Percentiles rank a stretch among this genome's conserved stretches.
These are phyloP conservation scores for Cajanus cajan DNA, from an alignment of 306 rosid genomes.

Conservation along the genomic window DNA sequence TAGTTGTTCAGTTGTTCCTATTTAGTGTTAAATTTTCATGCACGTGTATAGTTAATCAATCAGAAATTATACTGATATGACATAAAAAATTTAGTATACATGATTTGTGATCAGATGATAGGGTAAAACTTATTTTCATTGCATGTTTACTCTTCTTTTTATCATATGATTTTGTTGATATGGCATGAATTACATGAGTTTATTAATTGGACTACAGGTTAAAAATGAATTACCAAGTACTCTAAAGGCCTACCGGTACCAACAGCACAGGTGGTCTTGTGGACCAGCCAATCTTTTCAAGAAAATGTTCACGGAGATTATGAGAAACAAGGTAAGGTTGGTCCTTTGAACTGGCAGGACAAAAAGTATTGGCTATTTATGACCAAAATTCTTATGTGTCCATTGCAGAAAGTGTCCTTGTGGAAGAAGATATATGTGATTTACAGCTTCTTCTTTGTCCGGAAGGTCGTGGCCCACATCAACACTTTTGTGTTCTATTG, in stretches of 20 bases:
- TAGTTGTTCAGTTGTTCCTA: background rate
- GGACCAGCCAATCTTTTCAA: constrained; percentile 94
- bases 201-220: constrained; percentile 45
- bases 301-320: constrained; percentile 70
- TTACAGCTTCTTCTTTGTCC: constrained; percentile 89
- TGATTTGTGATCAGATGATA: too few species aligned
- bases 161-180: background rate
- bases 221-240: constrained; percentile 93
- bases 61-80: too few species aligned
- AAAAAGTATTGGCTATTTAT: background rate
- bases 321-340: constrained; percentile 62
- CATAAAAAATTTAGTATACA: too few species aligned
- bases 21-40: too few species aligned
- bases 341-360: background rate
- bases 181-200: background rate
- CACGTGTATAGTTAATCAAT: too few species aligned
- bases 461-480: constrained; percentile 80
- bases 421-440: constrained; percentile 80
- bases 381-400: background rate
- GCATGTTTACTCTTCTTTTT: background rate
- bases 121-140: too few species aligned
- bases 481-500: constrained; percentile 75
- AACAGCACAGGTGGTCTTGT: constrained; percentile 93
- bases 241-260: constrained; percentile 82
- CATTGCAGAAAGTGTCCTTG: constrained; percentile 67